Conservation (phyloP, 164 flowering plant genomes). For the Taxillus chinensis region DNA sequence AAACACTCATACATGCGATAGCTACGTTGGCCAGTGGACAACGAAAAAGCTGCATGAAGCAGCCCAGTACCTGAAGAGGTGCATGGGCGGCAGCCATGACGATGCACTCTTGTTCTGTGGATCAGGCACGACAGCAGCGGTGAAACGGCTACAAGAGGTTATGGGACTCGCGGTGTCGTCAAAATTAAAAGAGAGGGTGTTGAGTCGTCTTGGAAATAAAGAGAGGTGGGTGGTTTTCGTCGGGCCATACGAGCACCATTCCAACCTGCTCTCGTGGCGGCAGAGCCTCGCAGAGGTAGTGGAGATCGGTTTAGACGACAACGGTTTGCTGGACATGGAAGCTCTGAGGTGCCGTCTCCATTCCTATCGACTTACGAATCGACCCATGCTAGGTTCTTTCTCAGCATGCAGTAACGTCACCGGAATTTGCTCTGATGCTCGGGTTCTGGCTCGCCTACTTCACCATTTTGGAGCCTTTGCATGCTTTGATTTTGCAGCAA, state of each 20-base stretch:
- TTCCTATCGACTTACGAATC: constrained; percentile 16
- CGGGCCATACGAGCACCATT: constrained; percentile 65
- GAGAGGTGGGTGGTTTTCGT: constrained; percentile 64
- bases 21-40: constrained; percentile 40
- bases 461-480: constrained; percentile 64
- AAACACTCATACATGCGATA: constrained; percentile 54
- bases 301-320: constrained; percentile 38
- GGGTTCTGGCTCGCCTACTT: constrained; percentile 44
- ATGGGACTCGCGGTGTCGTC: constrained; percentile 49
- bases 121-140: constrained; percentile 48
- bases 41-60: constrained; percentile 46
- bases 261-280: constrained; percentile 60
- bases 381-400: constrained; percentile 72
- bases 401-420: constrained; percentile 83
- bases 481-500: constrained; percentile 77
- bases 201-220: constrained; percentile 20
- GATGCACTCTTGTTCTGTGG: constrained; percentile 54
- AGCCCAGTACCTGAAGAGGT: constrained; percentile 32
- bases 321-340: constrained; percentile 51
- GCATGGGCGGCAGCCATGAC: constrained; percentile 37
- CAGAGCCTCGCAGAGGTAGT: constrained; percentile 54
- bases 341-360: constrained; percentile 26
- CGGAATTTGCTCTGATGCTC: constrained; percentile 43
- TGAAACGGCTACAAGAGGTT: constrained; percentile 58
- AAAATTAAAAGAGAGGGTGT: constrained; percentile 23